These are phyloP conservation scores for Fusarium anthophilum DNA, from an alignment of 2,329 filamentous ascomycete genomes.

Conservation along the genomic window DNA sequence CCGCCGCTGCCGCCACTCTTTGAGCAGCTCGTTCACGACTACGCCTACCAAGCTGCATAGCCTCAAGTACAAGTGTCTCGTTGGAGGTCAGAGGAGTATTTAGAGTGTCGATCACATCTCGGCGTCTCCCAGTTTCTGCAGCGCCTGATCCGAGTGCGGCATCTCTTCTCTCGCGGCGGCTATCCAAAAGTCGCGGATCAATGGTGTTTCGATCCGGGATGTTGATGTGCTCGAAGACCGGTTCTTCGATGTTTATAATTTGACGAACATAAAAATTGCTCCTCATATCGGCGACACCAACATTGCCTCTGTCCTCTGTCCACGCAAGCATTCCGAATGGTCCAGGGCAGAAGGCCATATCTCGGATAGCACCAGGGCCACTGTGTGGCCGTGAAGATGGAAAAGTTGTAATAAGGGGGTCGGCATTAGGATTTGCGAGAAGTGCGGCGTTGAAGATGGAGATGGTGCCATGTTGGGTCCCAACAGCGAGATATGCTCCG, in stretches of 20 bases:
- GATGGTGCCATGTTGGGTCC: constrained; percentile 82
- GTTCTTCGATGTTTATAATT: constrained; percentile 71
- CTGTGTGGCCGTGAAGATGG: constrained; percentile 77
- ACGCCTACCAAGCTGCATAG: constrained; percentile 63
- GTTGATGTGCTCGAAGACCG: constrained; percentile 64
- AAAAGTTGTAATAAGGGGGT: constrained; percentile 79
- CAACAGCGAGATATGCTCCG: constrained; percentile 76
- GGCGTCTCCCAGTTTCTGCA: constrained; percentile 32
- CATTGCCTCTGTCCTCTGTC: constrained; percentile 85
- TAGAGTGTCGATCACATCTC: constrained; percentile 53
- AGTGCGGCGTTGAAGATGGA: constrained; percentile 73
- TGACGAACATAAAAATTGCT: constrained; percentile 74
- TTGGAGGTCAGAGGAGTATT: constrained; percentile 63
- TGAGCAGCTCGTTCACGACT: constrained; percentile 56
- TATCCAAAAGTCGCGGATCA: constrained; percentile 62
- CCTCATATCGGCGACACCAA: constrained; percentile 79
- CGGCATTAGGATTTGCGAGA: constrained; percentile 55
- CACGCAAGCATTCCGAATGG: constrained; percentile 92
- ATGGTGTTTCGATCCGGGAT: constrained; percentile 66
- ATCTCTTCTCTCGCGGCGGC: constrained; percentile 53
- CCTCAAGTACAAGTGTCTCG: constrained; percentile 66
- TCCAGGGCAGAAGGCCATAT: constrained; percentile 91
- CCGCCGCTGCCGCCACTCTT: constrained; percentile 28
- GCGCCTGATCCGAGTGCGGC: constrained; percentile 10
- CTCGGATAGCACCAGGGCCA: constrained; percentile 82